phyloP scores from a whole-genome alignment of 2,329 filamentous ascomycete genomes.

The Cryphonectria naterciae region DNA sequence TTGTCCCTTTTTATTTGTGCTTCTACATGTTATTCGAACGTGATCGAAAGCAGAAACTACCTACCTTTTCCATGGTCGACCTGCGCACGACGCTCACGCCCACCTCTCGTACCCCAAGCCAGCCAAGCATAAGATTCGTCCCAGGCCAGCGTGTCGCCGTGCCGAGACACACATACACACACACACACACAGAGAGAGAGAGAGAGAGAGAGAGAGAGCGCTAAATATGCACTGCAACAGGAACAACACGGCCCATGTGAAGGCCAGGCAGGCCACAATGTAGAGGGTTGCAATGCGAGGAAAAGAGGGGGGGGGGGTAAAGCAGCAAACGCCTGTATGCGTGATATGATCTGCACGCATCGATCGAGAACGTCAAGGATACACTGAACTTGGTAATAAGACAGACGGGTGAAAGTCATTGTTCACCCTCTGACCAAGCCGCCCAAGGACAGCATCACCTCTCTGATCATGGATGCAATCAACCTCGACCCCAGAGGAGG shows the following conservation, averaged over 20 bases:
- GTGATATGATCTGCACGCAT: slow-evolving; percentile 2
- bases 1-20: background rate
- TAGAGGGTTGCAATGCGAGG: slow-evolving; percentile 20
- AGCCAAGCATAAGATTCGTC: background rate
- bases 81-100: background rate
- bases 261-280: background rate
- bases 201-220: background rate
- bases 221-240: slow-evolving; percentile 22
- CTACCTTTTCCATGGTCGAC: background rate
- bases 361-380: background rate
- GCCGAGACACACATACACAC: background rate
- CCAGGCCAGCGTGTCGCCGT: background rate
- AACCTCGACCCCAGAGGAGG: background rate
- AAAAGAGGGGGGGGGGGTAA: background rate
- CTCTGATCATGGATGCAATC: too few relatives aligned
- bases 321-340: slow-evolving; percentile 19
- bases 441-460: too few relatives aligned
- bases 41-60: background rate
- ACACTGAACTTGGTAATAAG: slow-evolving; percentile 5
- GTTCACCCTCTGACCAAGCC: too few relatives aligned
- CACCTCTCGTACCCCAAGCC: background rate
- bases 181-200: too few relatives aligned
- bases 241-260: slow-evolving; percentile 10
- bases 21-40: background rate
- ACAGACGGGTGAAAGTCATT: background rate